Evolutionary conservation across 805 yeast genomes (phyloP), one percentile per base, ranked within the genome.

Genomic region (Yamadazyma takamatsuzukensis): DNA sequence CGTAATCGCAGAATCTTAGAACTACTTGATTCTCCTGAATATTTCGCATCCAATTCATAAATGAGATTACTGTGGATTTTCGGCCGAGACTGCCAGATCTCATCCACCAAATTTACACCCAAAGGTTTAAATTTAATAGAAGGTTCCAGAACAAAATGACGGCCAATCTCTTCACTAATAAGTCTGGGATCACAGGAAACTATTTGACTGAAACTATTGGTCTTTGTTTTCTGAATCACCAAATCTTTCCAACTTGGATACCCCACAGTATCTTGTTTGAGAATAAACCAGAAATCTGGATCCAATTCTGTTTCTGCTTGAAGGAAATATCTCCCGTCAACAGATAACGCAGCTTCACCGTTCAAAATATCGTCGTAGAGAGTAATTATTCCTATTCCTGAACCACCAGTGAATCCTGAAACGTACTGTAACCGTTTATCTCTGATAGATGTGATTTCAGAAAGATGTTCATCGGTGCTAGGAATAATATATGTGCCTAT

Each of bases 251-350:
- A 90, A 5, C 81, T 66, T 10, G 80, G 75, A 21, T 72, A 72
- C 18, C 80, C 84, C 12, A 72, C 68, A 21, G 69, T 63, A 4
- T 95, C 95, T 53, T 82, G 93, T 51, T 83, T 88, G 36, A 90
- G 67, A 27, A 90, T 59, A 2, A 61, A 57, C 97, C 97, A 90
- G 27, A 44, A 34, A 50, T 78, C 78, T 24, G 57, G 50, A 53
- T 85, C 94, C 36, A 90, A 64, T 60, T 90, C 90, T 36, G 80
- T 75, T 14, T 72, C 76, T 1, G 97, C 97, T 61, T 93, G 97
- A 38, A 84, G 65, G 56, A 86, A 90, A 61, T 90, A 90, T 44
- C 98, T 71, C 2, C 97, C 97, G 58, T 90, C 98, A 0, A 97
- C 90, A 7, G 94, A 78, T 32, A 90, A 61, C 0, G 82, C 83